Evolutionary conservation across 2,329 filamentous ascomycete genomes (phyloP).

Genomic region (Byssothecium circinans): DNA sequence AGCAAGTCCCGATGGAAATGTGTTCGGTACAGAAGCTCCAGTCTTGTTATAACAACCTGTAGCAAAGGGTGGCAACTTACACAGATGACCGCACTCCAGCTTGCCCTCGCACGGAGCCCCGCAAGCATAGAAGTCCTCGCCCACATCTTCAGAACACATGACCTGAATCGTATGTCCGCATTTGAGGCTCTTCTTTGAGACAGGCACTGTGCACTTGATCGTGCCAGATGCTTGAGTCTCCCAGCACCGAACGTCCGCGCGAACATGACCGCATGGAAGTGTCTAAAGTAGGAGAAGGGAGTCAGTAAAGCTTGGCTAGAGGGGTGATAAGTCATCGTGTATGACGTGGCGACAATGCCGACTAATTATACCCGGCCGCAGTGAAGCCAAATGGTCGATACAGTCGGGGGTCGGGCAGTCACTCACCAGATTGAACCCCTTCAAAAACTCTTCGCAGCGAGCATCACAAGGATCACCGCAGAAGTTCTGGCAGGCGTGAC

Average conservation of each 20-base stretch:
- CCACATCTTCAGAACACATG: constrained; percentile 55
- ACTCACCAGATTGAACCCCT: constrained; percentile 9
- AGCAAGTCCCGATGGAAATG: too few relatives aligned
- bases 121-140: constrained; percentile 51
- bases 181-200: constrained; percentile 53
- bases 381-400: too few relatives aligned
- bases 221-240: constrained; percentile 45
- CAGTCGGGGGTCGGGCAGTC: not conserved
- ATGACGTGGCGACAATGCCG: constrained; percentile 8
- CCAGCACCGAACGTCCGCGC: constrained; percentile 20
- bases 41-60: too few relatives aligned
- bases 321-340: not conserved
- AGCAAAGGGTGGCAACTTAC: constrained; percentile 2
- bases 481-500: constrained; percentile 13
- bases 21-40: too few relatives aligned
- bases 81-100: constrained; percentile 18
- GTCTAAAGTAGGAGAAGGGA: not conserved
- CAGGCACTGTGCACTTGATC: constrained; percentile 53
- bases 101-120: constrained; percentile 3
- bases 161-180: constrained; percentile 60
- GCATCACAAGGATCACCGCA: constrained; percentile 46
- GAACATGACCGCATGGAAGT: constrained; percentile 33
- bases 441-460: constrained; percentile 22
- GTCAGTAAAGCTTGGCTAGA: not conserved
- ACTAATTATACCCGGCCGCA: too few relatives aligned